Percentiles rank a stretch among this genome's conserved stretches.
Evolutionary conservation across 768 basidiomycete genomes (phyloP).

Genomic region (Mycena galopus): DNA sequence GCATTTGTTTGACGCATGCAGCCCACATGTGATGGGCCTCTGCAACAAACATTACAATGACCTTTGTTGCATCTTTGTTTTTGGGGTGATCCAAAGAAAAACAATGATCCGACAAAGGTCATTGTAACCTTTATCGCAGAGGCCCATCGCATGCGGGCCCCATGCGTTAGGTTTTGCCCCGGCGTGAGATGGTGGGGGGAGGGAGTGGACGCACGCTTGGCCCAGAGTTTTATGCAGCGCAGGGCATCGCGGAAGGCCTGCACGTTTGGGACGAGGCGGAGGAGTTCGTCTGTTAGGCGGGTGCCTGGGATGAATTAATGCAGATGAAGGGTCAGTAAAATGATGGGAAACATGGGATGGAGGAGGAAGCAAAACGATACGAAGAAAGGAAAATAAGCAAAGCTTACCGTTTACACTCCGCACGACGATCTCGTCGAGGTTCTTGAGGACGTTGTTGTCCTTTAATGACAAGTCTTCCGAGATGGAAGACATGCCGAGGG

Average conservation of each 20-base stretch:
- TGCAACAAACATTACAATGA: too few relatives aligned
- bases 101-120: too few relatives aligned
- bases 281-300: slow-evolving; percentile 93
- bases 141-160: too few relatives aligned
- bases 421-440: slow-evolving; percentile 93
- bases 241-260: slow-evolving; percentile 94
- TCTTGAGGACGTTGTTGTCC: slow-evolving; percentile 92
- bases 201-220: slow-evolving; percentile 76
- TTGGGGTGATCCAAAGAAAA: too few relatives aligned
- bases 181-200: background rate
- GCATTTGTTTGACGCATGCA: too few relatives aligned
- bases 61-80: too few relatives aligned
- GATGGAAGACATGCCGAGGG: slow-evolving; percentile 86
- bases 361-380: slow-evolving; percentile 20
- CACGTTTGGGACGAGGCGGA: slow-evolving; percentile 94
- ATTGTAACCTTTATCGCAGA: too few relatives aligned
- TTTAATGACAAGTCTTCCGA: slow-evolving; percentile 91
- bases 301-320: too few relatives aligned
- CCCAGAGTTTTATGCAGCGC: slow-evolving; percentile 98
- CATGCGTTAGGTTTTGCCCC: too few relatives aligned
- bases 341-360: too few relatives aligned
- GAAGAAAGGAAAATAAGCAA: background rate
- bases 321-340: too few relatives aligned
- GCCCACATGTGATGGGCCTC: too few relatives aligned
- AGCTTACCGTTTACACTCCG: slow-evolving; percentile 89